These are phyloP conservation scores for Colletotrichum sp. DNA, from an alignment of 2,329 filamentous ascomycete genomes.

Conservation along the genomic window DNA sequence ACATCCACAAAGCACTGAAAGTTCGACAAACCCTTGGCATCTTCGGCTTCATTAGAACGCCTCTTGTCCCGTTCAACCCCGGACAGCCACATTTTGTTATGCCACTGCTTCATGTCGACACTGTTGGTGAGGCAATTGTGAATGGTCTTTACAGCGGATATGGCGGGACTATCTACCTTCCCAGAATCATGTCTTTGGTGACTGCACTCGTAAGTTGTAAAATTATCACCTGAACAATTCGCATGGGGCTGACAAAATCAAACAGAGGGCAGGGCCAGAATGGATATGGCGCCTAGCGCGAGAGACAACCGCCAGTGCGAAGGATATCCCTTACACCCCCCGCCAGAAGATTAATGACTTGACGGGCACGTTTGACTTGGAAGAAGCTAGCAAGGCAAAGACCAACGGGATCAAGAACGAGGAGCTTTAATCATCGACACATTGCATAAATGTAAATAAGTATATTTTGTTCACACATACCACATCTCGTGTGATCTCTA, in stretches of 20 bases:
- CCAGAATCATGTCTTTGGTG: constrained; percentile 29
- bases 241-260: not conserved
- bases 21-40: constrained; percentile 33
- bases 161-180: constrained; percentile 33
- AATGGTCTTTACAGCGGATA: constrained; percentile 33
- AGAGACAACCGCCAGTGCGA: not conserved
- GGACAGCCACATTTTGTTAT: constrained; percentile 30
- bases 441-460: not conserved
- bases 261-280: constrained; percentile 25
- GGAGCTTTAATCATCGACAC: not conserved
- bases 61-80: constrained; percentile 30
- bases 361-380: not conserved
- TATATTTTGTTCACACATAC: too few species aligned
- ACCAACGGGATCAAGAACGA: not conserved
- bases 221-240: rapidly evolving
- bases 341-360: constrained; percentile 6
- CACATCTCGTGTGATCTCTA: not conserved
- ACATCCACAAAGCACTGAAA: constrained; percentile 30
- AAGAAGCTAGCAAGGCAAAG: not conserved
- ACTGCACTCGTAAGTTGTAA: constrained; percentile 29
- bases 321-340: not conserved
- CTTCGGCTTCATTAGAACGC: constrained; percentile 36
- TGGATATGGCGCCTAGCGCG: constrained; percentile 22
- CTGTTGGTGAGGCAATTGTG: constrained; percentile 33
- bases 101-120: constrained; percentile 36